phyloP scores from a whole-genome alignment of 345 rosid genomes.

The Lepidium africanum region DNA sequence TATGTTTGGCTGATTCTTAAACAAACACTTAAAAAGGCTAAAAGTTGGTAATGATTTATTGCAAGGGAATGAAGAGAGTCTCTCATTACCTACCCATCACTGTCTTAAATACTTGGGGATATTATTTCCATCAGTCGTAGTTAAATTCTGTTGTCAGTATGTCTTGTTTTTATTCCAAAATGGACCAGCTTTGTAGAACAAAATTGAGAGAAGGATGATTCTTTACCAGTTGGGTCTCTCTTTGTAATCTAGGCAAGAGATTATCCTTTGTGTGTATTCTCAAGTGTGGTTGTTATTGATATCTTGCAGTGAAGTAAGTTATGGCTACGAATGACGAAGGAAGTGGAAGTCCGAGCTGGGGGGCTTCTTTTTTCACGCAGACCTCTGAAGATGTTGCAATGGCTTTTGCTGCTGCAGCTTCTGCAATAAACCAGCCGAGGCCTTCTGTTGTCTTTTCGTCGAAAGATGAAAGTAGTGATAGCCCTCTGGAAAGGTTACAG shows the following conservation, averaged over 20 bases:
- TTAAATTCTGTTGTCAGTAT: not conserved
- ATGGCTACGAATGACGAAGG: conserved; percentile 65
- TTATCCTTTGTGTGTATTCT: not conserved
- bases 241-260: not conserved
- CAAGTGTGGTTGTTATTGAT: not conserved
- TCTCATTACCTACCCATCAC: not conserved
- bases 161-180: conserved; percentile 6
- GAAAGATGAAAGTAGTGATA: conserved; percentile 49
- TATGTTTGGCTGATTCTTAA: not conserved
- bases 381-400: conserved; percentile 74
- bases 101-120: not conserved
- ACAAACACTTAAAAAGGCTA: not conserved
- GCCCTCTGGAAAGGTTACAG: conserved; percentile 67
- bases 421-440: conserved; percentile 60
- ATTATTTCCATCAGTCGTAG: not conserved
- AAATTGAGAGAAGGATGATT: not conserved
- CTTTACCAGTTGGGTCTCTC: not conserved
- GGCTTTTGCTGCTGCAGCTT: conserved; percentile 82
- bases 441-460: conserved; percentile 83
- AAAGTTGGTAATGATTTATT: conserved; percentile 2
- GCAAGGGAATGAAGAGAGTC: not conserved
- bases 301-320: conserved; percentile 29
- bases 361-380: conserved; percentile 57
- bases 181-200: not conserved
- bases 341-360: conserved; percentile 76